phyloP scores from a whole-genome alignment of 371 early-diverging fungal species.

The Mucor lusitanicus region DNA sequence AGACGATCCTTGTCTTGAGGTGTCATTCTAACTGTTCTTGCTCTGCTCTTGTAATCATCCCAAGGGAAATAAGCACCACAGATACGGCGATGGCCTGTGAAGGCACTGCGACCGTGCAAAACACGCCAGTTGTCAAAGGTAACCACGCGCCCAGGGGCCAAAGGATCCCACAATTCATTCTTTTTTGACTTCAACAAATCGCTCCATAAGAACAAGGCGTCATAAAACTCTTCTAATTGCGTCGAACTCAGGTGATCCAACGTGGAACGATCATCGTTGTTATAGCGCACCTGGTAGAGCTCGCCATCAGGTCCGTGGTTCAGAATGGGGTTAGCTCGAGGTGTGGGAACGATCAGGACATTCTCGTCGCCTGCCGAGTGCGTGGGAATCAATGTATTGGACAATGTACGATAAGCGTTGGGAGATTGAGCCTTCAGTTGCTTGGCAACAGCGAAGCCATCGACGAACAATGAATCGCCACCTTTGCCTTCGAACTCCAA shows the following conservation, averaged over 20 bases:
- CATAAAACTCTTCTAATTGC: constrained; percentile 69
- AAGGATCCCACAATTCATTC: constrained; percentile 70
- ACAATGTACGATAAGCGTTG: constrained; percentile 66
- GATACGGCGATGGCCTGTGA: constrained; percentile 78
- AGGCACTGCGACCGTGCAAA: constrained; percentile 81
- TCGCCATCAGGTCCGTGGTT: constrained; percentile 61
- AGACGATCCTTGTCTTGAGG: constrained; percentile 43
- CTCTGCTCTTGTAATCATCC: constrained; percentile 80
- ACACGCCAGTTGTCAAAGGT: constrained; percentile 90
- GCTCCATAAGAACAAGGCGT: constrained; percentile 75
- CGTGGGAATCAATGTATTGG: constrained; percentile 60
- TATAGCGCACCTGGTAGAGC: constrained; percentile 80
- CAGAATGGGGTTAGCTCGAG: constrained; percentile 66
- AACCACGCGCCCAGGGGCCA: constrained; percentile 75
- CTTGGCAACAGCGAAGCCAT: constrained; percentile 78
- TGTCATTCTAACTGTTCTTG: constrained; percentile 35
- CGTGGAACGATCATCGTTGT: constrained; percentile 84
- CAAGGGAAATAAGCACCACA: constrained; percentile 79
- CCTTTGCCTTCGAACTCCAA: constrained; percentile 74
- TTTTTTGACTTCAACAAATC: constrained; percentile 54
- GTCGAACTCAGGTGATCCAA: constrained; percentile 53
- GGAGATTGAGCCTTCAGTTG: constrained; percentile 62
- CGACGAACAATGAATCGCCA: constrained; percentile 82
- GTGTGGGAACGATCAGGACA: constrained; percentile 69
- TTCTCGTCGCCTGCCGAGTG: constrained; percentile 86